Base-by-base conservation (phyloP, 345 rosid species). In the Citrus unshiu region DNA sequence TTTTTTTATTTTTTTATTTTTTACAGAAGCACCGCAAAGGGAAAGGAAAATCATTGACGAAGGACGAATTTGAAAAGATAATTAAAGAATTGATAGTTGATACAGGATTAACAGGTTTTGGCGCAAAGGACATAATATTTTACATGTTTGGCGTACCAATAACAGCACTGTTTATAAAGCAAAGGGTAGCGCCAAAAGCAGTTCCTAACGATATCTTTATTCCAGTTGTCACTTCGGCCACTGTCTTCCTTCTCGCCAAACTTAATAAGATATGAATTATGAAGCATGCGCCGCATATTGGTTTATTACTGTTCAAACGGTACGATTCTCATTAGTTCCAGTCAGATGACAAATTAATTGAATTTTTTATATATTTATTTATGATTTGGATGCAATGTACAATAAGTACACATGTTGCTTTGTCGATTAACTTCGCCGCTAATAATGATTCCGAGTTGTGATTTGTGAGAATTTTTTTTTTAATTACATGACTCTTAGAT, bases 231-330 rank as follows among this genome's bases (percentile, higher is more conserved):
- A 93, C 98, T 25, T 95, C 97, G 29, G 92, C 88, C 70, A 88
- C 94, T 2, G 98, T 95, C 76, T 88, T 82, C 82, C 70, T 93
- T 78, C 97, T 95, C 62, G 93, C 97, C 65, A 85, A 88, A 70
- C 86, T 95, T 39, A 86, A 93, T 59, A 95, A 91, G 85, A 87
- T 89, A 27, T 70, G 59, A 68, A 40, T 40, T 9, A 40, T 9
- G 46, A 43, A 19, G 9, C 27, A 21, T 13, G 21, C 10, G 46
- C 43, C 18, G 58, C 58, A 1, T 54, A 54, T 54, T 16, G 58
- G 22, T 18, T 18, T 19, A 46, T 13, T 13, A 13, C 51, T 46
- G 14, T 43, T 12, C 2, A 46, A 12, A 46, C 51, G 51, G 51
- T 13, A 46, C 18, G 18, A 46, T 46, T 46, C 51, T 46, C 5